These are phyloP conservation scores for Zymoseptoria pseudotritici DNA, from an alignment of 2,329 filamentous ascomycete species.

Conservation along the genomic window DNA sequence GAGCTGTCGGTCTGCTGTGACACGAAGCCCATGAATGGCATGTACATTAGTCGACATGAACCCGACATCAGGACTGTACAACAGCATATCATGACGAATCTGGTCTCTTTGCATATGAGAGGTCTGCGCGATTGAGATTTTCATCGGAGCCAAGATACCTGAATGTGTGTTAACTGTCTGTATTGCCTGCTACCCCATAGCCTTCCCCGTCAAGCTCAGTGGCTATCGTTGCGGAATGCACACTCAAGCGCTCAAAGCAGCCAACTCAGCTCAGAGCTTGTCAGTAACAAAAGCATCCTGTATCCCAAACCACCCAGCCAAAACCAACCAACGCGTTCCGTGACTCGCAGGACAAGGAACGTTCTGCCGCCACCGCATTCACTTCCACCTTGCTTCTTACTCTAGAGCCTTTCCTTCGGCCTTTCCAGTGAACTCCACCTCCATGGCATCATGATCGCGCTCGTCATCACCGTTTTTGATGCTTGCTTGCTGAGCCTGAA, in stretches of 20 bases:
- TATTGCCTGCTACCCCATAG: not conserved
- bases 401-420: not conserved
- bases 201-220: not conserved
- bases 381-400: not conserved
- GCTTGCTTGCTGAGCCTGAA: not conserved
- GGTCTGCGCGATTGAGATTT: conserved; percentile 2
- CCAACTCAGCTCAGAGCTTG: not conserved
- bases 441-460: not conserved
- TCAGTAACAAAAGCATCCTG: not conserved
- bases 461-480: not conserved
- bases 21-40: not conserved
- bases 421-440: not conserved
- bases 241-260: not conserved
- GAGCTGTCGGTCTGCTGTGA: conserved; percentile 35
- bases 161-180: not conserved
- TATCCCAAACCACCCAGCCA: not conserved
- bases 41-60: not conserved
- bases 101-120: conserved; percentile 5
- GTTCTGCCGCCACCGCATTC: not conserved
- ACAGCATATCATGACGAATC: not conserved
- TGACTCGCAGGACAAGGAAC: not conserved
- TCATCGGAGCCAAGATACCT: not conserved
- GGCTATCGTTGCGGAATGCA: not conserved
- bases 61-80: not conserved
- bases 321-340: not conserved